Percentiles rank a stretch among this genome's conserved stretches.
These are phyloP conservation scores for Dichotomopilus funicola DNA, from an alignment of 2,329 filamentous ascomycete species.

Conservation along the genomic window DNA sequence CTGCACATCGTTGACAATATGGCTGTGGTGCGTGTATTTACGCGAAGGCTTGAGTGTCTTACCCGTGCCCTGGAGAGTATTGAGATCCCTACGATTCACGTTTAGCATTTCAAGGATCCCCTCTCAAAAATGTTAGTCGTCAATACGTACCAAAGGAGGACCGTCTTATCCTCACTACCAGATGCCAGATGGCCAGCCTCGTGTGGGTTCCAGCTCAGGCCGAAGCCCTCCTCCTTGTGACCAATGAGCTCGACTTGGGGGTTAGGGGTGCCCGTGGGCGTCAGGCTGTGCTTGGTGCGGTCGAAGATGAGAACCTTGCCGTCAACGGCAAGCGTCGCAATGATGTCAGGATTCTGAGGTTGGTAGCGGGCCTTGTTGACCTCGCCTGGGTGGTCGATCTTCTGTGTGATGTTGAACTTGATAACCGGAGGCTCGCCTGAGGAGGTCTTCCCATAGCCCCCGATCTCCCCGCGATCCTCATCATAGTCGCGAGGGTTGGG, in stretches of 20 bases:
- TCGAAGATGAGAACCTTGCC: constrained; percentile 90
- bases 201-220: constrained; percentile 86
- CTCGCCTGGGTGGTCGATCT: constrained; percentile 92
- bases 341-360: constrained; percentile 93
- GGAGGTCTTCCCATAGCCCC: constrained; percentile 67
- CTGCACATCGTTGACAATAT: constrained; percentile 95
- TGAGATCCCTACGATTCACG: constrained; percentile 60
- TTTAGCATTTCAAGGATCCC: neutral
- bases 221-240: constrained; percentile 85
- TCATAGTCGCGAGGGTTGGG: constrained; percentile 82
- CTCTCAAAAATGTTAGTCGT: neutral
- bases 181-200: constrained; percentile 75
- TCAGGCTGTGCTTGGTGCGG: constrained; percentile 81
- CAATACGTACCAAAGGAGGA: constrained; percentile 70
- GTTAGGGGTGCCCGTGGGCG: constrained; percentile 66
- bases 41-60: constrained; percentile 64
- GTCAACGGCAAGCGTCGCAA: constrained; percentile 86
- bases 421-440: constrained; percentile 63
- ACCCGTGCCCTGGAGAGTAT: constrained; percentile 54
- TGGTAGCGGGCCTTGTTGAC: constrained; percentile 99
- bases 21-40: constrained; percentile 79
- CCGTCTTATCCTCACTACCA: constrained; percentile 86
- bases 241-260: constrained; percentile 81
- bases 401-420: constrained; percentile 88
- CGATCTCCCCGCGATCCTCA: constrained; percentile 86